Base-by-base conservation (phyloP, 2,329 filamentous ascomycete species). In the Alternaria sp. region DNA sequence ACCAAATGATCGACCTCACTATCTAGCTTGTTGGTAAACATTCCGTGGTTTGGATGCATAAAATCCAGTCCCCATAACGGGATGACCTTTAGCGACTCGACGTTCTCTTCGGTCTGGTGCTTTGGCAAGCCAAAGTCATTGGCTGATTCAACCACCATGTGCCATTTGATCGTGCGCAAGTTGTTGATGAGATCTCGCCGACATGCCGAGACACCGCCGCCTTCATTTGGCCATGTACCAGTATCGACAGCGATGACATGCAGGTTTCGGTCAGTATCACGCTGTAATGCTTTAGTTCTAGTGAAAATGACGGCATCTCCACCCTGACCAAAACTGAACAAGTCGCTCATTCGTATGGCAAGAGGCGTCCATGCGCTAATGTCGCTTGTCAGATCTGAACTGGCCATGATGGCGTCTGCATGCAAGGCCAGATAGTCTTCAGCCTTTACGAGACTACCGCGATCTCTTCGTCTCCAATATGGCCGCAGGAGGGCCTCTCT, bases 331-430 rank as follows among this genome's bases (percentile, higher is more conserved):
- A 85, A 85, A 60, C 80, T 84, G 68, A 83, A 81, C 16, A 85
- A 72, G 68, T 85, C 83, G 54, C 82, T 83, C 52, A 84, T 80
- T 46, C 83, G 83, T 55, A 84, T 79, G 3, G 83, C 83, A 16
- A 85, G 74, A 2, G 83, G 81, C 9, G 82, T 84, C 83, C 83
- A 85, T 24, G 82, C 81, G 57, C 82, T 84, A 38, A 85, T 82
- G 47, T 83, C 81, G 54, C 81, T 82, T 46, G 83, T 82, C 26
- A 85, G 70, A 66, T 85, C 83, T 4, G 81, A 82, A 60, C 82
- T 84, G 12, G 83, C 83, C 73, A 83, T 83, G 61, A 85, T 79
- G 2, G 82, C 78, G 68, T 85, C 83, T 4, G 81, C 82, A 49
- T 82, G 81, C 24, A 78, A 54, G 3, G 76, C 75, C 12, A 80